These are phyloP conservation scores for Tetrapyrgos nigripes DNA, from an alignment of 1,284 basidiomycete species.

Conservation along the genomic window DNA sequence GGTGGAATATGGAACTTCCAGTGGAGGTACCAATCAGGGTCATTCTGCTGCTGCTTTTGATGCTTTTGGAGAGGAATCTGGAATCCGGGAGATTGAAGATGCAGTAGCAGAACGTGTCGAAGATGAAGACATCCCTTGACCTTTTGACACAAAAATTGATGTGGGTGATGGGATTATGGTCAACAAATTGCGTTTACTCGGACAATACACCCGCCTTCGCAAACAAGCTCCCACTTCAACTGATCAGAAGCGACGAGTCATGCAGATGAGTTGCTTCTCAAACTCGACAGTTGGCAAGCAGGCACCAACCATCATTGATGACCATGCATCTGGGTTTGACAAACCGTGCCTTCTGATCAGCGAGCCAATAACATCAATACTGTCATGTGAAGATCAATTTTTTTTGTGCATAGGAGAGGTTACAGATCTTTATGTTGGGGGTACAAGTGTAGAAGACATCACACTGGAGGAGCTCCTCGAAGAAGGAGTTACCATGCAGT, in stretches of 20 bases:
- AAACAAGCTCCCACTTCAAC: constrained; percentile 23
- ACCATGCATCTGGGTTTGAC: not conserved
- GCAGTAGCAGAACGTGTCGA: not conserved
- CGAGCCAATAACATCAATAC: constrained; percentile 21
- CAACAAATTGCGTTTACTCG: constrained; percentile 10
- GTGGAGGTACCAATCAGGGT: too few relatives aligned
- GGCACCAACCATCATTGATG: not conserved
- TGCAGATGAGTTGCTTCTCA: not conserved
- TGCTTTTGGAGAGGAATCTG: constrained; percentile 20
- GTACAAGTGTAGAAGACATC: constrained; percentile 21
- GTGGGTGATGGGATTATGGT: not conserved
- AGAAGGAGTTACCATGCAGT: constrained; percentile 23
- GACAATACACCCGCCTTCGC: constrained; percentile 8
- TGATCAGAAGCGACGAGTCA: not conserved
- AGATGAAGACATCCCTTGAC: not conserved
- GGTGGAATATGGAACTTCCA: too few relatives aligned
- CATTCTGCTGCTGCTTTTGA: too few relatives aligned
- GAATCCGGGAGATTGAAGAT: not conserved
- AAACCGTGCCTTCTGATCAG: not conserved
- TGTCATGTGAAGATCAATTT: constrained; percentile 21
- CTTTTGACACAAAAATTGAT: not conserved
- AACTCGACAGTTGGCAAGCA: not conserved
- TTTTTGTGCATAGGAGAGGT: constrained; percentile 35
- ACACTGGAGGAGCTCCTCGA: constrained; percentile 25
- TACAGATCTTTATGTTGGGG: constrained; percentile 25